A percentile compares a stretch with the other conserved stretches of the same genome.
phyloP scores from a whole-genome alignment of 2,329 filamentous ascomycete genomes.

The Ophiocordyceps camponoti-floridani region DNA sequence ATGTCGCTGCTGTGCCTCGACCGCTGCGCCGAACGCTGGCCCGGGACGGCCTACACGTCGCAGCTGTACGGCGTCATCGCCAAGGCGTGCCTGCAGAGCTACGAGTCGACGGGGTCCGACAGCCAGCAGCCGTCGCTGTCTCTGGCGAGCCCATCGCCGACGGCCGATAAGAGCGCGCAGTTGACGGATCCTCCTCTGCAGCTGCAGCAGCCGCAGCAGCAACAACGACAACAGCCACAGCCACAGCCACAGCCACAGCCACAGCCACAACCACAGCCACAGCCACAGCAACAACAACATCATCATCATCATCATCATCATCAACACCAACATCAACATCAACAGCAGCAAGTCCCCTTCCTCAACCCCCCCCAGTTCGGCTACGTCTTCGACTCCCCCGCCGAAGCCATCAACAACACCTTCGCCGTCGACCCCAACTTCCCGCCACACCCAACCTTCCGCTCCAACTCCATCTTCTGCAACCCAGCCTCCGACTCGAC shows the following conservation, averaged over 20 bases:
- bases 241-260: conserved; percentile 25
- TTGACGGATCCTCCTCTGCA: neutral
- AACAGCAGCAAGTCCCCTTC: conserved; percentile 19
- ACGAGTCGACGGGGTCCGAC: conserved; percentile 35
- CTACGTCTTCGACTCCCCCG: conserved; percentile 36
- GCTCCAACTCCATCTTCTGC: conserved; percentile 49
- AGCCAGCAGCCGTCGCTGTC: conserved; percentile 10
- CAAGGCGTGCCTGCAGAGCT: conserved; percentile 73
- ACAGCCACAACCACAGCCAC: conserved; percentile 8
- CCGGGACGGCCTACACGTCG: conserved; percentile 68
- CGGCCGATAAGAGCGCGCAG: conserved; percentile 7
- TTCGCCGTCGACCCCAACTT: conserved; percentile 25
- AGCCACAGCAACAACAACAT: conserved; percentile 4
- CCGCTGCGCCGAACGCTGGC: conserved; percentile 75
- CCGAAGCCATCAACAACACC: conserved; percentile 32
- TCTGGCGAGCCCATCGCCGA: conserved; percentile 16
- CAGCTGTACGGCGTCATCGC: conserved; percentile 78
- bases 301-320: conserved; percentile 7
- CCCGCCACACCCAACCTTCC: conserved; percentile 34
- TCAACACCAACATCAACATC: too few species aligned
- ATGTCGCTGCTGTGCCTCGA: conserved; percentile 63
- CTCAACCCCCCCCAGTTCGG: conserved; percentile 35
- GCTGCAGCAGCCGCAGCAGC: conserved; percentile 30
- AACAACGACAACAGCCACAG: conserved; percentile 35
- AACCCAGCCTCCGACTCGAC: conserved; percentile 35